Conservation (phyloP, 805 yeast genomes). For the Lachancea sp. region DNA sequence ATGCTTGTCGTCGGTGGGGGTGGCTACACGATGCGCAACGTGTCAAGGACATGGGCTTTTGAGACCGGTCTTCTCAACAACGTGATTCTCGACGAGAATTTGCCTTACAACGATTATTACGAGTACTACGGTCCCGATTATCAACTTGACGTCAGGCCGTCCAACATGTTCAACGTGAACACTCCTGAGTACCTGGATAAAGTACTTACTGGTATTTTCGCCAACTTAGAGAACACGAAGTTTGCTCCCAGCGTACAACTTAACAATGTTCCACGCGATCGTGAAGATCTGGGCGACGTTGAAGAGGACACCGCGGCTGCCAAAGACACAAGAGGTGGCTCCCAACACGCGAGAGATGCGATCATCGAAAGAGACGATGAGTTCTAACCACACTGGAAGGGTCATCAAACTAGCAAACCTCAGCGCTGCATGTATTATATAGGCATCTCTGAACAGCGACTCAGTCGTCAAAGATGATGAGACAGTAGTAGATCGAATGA, state of each 20-base stretch:
- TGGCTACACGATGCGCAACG: slow-evolving; percentile 96
- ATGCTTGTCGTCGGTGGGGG: slow-evolving; percentile 96
- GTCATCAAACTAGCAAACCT: too few relatives aligned
- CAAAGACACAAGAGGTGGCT: slow-evolving; percentile 86
- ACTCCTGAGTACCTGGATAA: slow-evolving; percentile 86
- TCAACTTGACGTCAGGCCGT: slow-evolving; percentile 87
- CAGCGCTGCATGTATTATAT: slow-evolving; percentile 1
- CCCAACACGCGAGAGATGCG: slow-evolving; percentile 76
- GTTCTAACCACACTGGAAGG: slow-evolving; percentile 38
- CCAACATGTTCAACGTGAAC: slow-evolving; percentile 95
- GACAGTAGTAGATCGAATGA: not conserved
- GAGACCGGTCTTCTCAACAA: slow-evolving; percentile 81
- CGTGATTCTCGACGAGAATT: slow-evolving; percentile 55
- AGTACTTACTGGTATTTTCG: slow-evolving; percentile 66
- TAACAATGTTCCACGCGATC: slow-evolving; percentile 81
- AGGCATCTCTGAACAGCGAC: not conserved
- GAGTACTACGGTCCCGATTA: slow-evolving; percentile 98
- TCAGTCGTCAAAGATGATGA: not conserved
- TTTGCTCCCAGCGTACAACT: slow-evolving; percentile 97
- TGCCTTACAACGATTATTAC: slow-evolving; percentile 92
- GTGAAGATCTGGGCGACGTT: slow-evolving; percentile 80
- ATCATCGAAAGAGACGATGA: slow-evolving; percentile 67
- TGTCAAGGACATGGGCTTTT: slow-evolving; percentile 85
- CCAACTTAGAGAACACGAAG: slow-evolving; percentile 81
- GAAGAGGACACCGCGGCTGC: slow-evolving; percentile 78